phyloP scores from a whole-genome alignment of 176 grass and related monocot genomes.

The Cenchrus americanus region DNA sequence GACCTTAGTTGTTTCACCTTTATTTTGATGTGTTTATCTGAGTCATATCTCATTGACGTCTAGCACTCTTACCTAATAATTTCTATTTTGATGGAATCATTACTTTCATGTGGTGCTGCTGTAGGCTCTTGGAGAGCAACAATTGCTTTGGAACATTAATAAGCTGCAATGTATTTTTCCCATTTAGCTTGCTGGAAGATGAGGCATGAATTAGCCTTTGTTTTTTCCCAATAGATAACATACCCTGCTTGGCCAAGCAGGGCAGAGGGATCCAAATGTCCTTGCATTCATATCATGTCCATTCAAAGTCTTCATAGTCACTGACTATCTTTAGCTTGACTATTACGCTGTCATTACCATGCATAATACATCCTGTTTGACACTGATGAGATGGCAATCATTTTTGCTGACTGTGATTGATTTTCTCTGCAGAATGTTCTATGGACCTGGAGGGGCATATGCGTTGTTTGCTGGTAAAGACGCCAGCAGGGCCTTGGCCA shows the following conservation, averaged over 20 bases:
- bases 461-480: constrained; percentile 82
- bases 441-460: constrained; percentile 86
- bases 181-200: not conserved
- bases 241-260: not conserved
- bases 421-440: constrained; percentile 73
- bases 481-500: constrained; percentile 80
- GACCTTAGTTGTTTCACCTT: not conserved
- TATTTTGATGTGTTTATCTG: not conserved
- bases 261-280: not conserved
- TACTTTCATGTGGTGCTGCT: not conserved
- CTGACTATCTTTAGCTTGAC: not conserved
- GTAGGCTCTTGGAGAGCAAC: not conserved
- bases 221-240: not conserved
- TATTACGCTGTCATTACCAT: not conserved
- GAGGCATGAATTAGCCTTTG: not conserved
- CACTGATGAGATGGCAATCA: not conserved
- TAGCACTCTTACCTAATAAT: not conserved
- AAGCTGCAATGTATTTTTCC: not conserved
- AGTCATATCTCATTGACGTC: not conserved
- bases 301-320: not conserved
- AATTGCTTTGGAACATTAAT: not conserved
- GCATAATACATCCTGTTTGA: not conserved
- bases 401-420: constrained; percentile 20
- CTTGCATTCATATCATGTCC: not conserved
- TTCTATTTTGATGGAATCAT: not conserved